Percentiles rank a stretch among this genome's conserved stretches.
phyloP scores from a whole-genome alignment of 2,329 filamentous ascomycete species.

The Mycosphaerella sp. region DNA sequence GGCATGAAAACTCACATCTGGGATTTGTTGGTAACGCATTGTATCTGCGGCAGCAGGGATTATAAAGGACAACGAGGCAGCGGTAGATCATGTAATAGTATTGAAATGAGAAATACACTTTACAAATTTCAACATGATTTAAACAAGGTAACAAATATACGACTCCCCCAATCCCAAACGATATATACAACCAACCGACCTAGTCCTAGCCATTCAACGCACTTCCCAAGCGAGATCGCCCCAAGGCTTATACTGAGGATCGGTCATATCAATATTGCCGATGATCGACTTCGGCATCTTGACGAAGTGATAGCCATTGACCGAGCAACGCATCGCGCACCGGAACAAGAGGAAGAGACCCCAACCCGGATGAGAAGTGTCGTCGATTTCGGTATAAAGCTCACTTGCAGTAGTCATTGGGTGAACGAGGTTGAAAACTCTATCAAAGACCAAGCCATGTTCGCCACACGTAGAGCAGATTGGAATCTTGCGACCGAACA shows the following conservation, averaged over 20 bases:
- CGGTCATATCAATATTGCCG: too few relatives aligned
- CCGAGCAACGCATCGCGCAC: slow-evolving; percentile 2
- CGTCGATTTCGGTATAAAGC: slow-evolving; percentile 4
- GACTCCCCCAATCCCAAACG: too few relatives aligned
- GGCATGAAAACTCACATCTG: too few relatives aligned
- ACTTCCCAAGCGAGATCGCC: background rate
- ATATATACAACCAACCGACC: too few relatives aligned
- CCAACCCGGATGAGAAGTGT: slow-evolving; percentile 7
- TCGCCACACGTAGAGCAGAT: slow-evolving; percentile 6
- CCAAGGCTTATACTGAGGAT: background rate
- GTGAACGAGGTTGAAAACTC: slow-evolving; percentile 6
- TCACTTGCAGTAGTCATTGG: background rate
- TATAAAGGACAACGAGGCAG: too few relatives aligned
- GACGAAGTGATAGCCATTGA: background rate
- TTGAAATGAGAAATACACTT: too few relatives aligned
- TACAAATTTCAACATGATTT: too few relatives aligned
- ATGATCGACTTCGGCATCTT: too few relatives aligned
- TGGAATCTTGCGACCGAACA: slow-evolving; percentile 12
- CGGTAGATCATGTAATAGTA: too few relatives aligned
- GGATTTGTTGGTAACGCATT: too few relatives aligned
- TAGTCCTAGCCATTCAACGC: background rate
- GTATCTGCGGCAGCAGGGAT: too few relatives aligned
- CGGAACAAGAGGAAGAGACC: slow-evolving; percentile 14
- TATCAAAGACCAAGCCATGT: slow-evolving; percentile 8
- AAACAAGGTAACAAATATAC: too few relatives aligned